Evolutionary conservation across 2,329 filamentous ascomycete genomes (phyloP), one percentile per base, ranked within the genome.

Genomic region (Penicillium sp.): DNA sequence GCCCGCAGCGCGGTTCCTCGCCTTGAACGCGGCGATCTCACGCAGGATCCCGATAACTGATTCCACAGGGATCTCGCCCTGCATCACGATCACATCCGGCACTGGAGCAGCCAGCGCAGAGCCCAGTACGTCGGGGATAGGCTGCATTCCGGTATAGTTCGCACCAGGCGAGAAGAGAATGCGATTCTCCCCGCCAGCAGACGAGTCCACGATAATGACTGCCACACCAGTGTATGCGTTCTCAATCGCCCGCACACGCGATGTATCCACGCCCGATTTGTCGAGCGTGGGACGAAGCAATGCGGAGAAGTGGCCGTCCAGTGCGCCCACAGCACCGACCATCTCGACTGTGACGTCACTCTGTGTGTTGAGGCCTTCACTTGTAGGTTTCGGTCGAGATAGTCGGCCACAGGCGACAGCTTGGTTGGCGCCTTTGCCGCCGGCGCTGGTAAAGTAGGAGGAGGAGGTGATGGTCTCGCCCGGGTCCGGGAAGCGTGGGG

Each of bases 391-490:
- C 30, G 83, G 73, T 53, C 90, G 86, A 0, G 91, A 95, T 55
- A 96, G 86, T 65, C 94, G 91, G 55, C 89, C 91, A 79, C 90
- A 93, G 26, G 93, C 92, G 59, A 97, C 91, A 62, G 93, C 93
- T 81, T 98, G 94, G 82, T 98, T 98, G 63, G 93, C 93, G 66
- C 94, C 94, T 81, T 99, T 99, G 60, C 95, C 94, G 71, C 94
- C 95, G 33, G 91, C 89, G 47, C 91, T 93, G 38, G 89, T 92
- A 73, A 85, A 85, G 80, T 96, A 96, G 22, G 87, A 88, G 67
- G 83, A 88, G 53, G 92, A 86, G 2, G 91, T 93, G 56, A 98
- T 84, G 2, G 94, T 98, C 80, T 99, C 94, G 68, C 94, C 95
- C 0, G 90, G 89, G 1, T 85, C 81, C 1, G 95, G 94, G 65